Evolutionary conservation across 768 basidiomycete genomes (phyloP).

Genomic region (Boletus rubroflammeus): DNA sequence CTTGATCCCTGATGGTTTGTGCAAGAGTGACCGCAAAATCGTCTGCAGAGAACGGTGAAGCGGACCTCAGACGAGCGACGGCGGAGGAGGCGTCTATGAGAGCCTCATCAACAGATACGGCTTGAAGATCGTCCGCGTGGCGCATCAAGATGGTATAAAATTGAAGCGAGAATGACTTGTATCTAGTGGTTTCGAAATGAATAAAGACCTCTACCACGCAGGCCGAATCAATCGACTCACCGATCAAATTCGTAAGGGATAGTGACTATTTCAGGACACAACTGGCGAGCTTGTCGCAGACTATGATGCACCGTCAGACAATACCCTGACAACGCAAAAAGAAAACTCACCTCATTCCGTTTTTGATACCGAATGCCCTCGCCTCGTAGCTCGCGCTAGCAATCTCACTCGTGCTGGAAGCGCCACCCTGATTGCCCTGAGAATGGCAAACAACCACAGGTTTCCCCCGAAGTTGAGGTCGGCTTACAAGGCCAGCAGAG

Average conservation of each 20-base stretch:
- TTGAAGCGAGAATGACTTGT: conserved; percentile 75
- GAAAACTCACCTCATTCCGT: conserved; percentile 83
- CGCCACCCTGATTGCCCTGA: conserved; percentile 68
- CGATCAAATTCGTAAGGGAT: conserved; percentile 94
- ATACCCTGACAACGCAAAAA: background rate
- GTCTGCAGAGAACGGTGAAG: conserved; percentile 20
- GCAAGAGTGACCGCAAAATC: conserved; percentile 79
- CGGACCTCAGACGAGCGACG: conserved; percentile 38
- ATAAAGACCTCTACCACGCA: background rate
- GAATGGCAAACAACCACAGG: conserved; percentile 96
- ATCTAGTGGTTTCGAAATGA: conserved; percentile 43
- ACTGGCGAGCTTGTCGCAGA: conserved; percentile 70
- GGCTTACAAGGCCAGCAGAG: conserved; percentile 75
- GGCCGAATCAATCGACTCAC: conserved; percentile 34
- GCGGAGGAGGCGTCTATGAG: conserved; percentile 80
- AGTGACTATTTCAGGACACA: conserved; percentile 70
- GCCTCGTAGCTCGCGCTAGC: conserved; percentile 96
- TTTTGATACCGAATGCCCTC: conserved; percentile 78
- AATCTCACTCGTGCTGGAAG: conserved; percentile 87
- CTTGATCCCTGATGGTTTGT: conserved; percentile 72
- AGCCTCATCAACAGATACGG: conserved; percentile 95
- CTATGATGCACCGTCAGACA: conserved; percentile 35
- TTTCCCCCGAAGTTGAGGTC: conserved; percentile 81
- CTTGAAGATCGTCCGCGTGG: conserved; percentile 87
- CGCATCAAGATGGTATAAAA: conserved; percentile 94